phyloP scores from a whole-genome alignment of 2,329 filamentous ascomycete genomes.

The Pleurostoma richardsiae region DNA sequence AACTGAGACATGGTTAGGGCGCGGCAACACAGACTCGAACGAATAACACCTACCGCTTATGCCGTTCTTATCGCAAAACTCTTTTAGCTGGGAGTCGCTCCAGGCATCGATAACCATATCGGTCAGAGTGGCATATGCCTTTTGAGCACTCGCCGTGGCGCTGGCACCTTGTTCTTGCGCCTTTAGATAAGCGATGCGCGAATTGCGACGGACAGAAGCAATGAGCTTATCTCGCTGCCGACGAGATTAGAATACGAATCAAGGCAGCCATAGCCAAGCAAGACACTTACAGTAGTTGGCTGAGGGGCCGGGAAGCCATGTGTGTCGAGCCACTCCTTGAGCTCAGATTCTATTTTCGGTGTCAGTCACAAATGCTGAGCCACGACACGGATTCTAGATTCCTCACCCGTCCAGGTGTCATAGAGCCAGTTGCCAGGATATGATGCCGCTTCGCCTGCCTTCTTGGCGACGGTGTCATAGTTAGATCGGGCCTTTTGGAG shows the following conservation, averaged over 20 bases:
- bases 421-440: slow-evolving; percentile 98
- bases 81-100: slow-evolving; percentile 85
- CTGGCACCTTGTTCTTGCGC: slow-evolving; percentile 55
- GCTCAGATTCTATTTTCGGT: slow-evolving; percentile 62
- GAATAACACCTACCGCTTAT: slow-evolving; percentile 42
- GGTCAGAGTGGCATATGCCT: slow-evolving; percentile 69
- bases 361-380: too few species aligned
- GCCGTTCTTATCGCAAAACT: slow-evolving; percentile 86
- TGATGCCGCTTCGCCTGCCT: slow-evolving; percentile 66
- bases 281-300: slow-evolving; percentile 50
- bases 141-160: slow-evolving; percentile 59
- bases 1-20: slow-evolving; percentile 42
- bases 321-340: slow-evolving; percentile 90
- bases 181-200: slow-evolving; percentile 70
- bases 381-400: accelerated
- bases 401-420: slow-evolving; percentile 64
- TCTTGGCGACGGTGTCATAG: slow-evolving; percentile 74
- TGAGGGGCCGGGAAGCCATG: slow-evolving; percentile 84
- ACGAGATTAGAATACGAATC: too few species aligned
- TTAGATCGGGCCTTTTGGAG: slow-evolving; percentile 73
- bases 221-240: slow-evolving; percentile 75
- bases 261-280: too few species aligned
- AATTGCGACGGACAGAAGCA: slow-evolving; percentile 84
- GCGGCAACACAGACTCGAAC: too few species aligned
- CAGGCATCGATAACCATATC: slow-evolving; percentile 85